Base-by-base conservation (phyloP, 2,329 filamentous ascomycete genomes). In the Penicillium verrucosum region DNA sequence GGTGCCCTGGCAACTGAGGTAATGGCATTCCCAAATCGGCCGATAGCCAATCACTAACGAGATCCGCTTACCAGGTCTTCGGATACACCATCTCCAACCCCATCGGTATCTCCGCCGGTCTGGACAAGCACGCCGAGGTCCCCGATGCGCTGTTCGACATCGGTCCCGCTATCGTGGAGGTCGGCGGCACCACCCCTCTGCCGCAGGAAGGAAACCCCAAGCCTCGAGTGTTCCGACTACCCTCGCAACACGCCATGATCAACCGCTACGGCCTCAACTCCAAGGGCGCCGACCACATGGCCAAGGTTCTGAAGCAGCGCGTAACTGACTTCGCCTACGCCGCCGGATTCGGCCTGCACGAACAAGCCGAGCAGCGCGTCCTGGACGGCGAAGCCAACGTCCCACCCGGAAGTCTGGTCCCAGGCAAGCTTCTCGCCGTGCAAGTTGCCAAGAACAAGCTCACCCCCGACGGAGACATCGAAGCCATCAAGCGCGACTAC, bases 371-470 rank as follows among this genome's bases (percentile, higher is more conserved):
- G 75, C 77, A 82, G 42, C 81, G 85, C 12, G 87, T 99, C 1
- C 78, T 97, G 37, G 82, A 94, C 65, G 92, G 91, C 23, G 83
- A 86, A 54, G 89, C 86, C 42, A 68, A 84, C 37, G 90, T 96
- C 0, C 90, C 91, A 0, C 87, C 92, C 0, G 90, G 94, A n/a
- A 90, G 89, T 74, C 78, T 99, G 65, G 77, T 80, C 14, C 79
- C 85, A 0, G 93, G 92, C 14, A 85, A 88, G 58, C 78, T 97
- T 56, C 81, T 99, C 59, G 88, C 90, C 16, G 92, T 99, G 18
- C 94, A 99, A 77, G 85, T 97, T 41, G 92, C 93, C 50, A 99
- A 99, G 85, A 97, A 97, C 78, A 97, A 97, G 80, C 81, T 85
- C 45, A 99, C 94, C 0, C 86, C 91, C 21, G 92, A 95, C 70